Percentiles rank a stretch among this genome's conserved stretches.
phyloP scores from a whole-genome alignment of 2,329 filamentous ascomycete species.

The Aspergillus floridensis region DNA sequence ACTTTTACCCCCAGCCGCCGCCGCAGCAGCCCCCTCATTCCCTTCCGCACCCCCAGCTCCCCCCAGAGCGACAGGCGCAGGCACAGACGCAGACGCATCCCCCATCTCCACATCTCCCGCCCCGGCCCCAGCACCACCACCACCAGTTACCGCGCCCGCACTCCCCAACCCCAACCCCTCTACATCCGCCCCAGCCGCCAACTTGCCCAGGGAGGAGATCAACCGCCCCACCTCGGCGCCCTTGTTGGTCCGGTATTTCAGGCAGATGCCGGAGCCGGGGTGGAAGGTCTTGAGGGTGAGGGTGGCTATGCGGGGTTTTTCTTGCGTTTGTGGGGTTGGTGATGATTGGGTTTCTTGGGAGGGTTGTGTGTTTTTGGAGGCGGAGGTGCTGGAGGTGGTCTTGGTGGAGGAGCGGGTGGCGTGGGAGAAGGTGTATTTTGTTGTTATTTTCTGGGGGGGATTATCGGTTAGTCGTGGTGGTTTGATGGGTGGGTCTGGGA shows the following conservation, averaged over 20 bases:
- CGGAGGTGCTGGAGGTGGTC: no score
- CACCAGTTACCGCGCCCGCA: slow-evolving; percentile 19
- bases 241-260: slow-evolving; percentile 92
- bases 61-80: slow-evolving; percentile 19
- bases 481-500: background rate
- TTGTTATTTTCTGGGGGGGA: slow-evolving; percentile 73
- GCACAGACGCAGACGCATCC: slow-evolving; percentile 21
- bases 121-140: slow-evolving; percentile 20
- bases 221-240: slow-evolving; percentile 84
- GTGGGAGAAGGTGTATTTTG: slow-evolving; percentile 72
- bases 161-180: slow-evolving; percentile 44
- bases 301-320: slow-evolving; percentile 55
- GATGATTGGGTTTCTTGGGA: slow-evolving; percentile 23
- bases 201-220: slow-evolving; percentile 69
- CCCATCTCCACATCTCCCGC: slow-evolving; percentile 33
- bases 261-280: slow-evolving; percentile 71
- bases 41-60: slow-evolving; percentile 17
- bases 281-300: slow-evolving; percentile 90
- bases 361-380: slow-evolving; percentile 25
- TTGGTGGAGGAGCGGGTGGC: slow-evolving; percentile 16
- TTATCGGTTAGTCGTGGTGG: slow-evolving; percentile 8
- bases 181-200: slow-evolving; percentile 68
- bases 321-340: slow-evolving; percentile 15
- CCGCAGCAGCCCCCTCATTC: slow-evolving; percentile 28
- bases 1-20: slow-evolving; percentile 29